Base-by-base conservation (phyloP, 768 basidiomycete species). In the Chalciporus piperatus region DNA sequence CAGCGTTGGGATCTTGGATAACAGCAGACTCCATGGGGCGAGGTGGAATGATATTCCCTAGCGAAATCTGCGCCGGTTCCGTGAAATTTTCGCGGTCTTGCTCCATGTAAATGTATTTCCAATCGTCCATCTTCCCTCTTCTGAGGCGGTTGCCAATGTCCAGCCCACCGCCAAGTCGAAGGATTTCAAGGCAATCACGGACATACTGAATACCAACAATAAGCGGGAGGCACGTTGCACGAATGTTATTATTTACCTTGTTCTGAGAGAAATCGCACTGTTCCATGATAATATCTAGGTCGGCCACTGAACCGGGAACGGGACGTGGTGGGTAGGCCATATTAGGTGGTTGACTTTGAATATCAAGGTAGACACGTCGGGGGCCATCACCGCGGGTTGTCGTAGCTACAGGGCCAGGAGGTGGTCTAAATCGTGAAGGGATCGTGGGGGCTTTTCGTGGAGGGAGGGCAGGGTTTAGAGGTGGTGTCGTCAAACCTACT, bases 141-240 rank as follows among this genome's bases (percentile, higher is more conserved):
- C 92, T 76, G 27, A 92, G 68, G 17, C 84, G 80, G 39, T 82
- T 83, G 13, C 84, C 87, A 45, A 87, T 86, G 65, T 99, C 95
- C 41, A 98, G 77, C 14, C 92, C 89, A 7, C 80, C 91, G 3
- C 95, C 96, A 12, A 94, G 74, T n/a, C 96, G 83, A 23, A 99
- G 79, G 41, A 96, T 85, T 69, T 98, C 95, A 37, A 99, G 76
- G 62, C 97, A 99, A 66, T 98, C 97, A 37, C 96, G 85, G n/a
- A 98, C 96, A 72, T 90, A 95, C 90, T 97, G 64, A 19, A 27
- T 41, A 22, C 30, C 41, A 22, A 41, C 14, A 55, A 47, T 66
- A 52, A 60, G 52, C 23, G 10, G 47, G 51, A 48, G 27, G 32
- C 25, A 37, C 14, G 37, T 35, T 48, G 19, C 3, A 30, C 10